Percentiles rank a stretch among this genome's conserved stretches.
phyloP scores from a whole-genome alignment of 75 land plant species.

The Chamaecyparis obtusa region DNA sequence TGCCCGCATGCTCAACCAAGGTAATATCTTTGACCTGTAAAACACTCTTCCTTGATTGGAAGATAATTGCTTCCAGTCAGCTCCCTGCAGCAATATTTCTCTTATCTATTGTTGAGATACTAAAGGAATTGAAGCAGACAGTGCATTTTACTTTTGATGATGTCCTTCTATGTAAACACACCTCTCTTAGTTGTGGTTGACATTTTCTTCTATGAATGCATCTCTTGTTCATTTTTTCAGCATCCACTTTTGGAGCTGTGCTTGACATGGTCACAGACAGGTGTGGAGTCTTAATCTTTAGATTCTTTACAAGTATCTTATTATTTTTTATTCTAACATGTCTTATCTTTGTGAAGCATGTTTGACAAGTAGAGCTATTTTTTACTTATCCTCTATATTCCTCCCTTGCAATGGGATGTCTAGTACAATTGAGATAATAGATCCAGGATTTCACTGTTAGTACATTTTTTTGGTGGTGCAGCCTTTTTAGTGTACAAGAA shows the following conservation, averaged over 20 bases:
- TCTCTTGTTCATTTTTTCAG: slow-evolving; percentile 37
- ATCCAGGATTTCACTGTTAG: not conserved
- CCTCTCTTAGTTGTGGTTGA: too few relatives aligned
- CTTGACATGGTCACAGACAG: slow-evolving; percentile 99
- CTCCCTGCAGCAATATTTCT: not conserved
- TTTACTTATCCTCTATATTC: not conserved
- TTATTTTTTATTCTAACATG: not conserved
- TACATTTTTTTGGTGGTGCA: not conserved
- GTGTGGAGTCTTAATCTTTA: slow-evolving; percentile 25
- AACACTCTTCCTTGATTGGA: too few relatives aligned
- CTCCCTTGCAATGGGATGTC: not conserved
- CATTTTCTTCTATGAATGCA: too few relatives aligned
- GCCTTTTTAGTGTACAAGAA: not conserved
- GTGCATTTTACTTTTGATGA: not conserved
- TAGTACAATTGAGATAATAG: not conserved
- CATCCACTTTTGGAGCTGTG: slow-evolving; percentile 98
- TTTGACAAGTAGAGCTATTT: not conserved
- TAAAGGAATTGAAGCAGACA: not conserved
- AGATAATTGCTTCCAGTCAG: not conserved
- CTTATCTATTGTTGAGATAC: not conserved
- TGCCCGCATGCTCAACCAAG: slow-evolving; percentile 97
- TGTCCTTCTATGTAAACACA: not conserved
- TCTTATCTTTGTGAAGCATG: not conserved
- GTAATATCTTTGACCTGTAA: slow-evolving; percentile 25
- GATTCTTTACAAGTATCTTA: not conserved